phyloP scores from a whole-genome alignment of 805 yeast genomes.

The Candida glaebosa region DNA sequence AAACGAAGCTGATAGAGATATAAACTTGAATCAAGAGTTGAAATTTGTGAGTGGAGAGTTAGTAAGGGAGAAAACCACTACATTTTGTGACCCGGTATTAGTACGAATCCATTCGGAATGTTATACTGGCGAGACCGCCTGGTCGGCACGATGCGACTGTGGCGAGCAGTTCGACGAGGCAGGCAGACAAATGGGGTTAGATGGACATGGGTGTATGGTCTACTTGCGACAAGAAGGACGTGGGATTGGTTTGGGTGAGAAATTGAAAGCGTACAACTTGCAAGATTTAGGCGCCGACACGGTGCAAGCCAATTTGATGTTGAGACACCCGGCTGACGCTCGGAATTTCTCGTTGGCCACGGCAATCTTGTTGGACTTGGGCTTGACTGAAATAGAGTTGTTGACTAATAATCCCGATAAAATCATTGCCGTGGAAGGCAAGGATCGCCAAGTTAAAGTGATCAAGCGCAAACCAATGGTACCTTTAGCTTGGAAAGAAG shows the following conservation, averaged over 20 bases:
- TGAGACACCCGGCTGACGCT: conserved; percentile 98
- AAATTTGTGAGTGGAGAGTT: conserved; percentile 34
- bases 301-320: conserved; percentile 87
- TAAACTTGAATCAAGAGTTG: conserved; percentile 18
- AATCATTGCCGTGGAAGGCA: conserved; percentile 91
- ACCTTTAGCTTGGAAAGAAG: conserved; percentile 78
- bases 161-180: conserved; percentile 99
- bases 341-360: conserved; percentile 92
- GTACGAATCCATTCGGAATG: conserved; percentile 96
- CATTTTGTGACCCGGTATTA: conserved; percentile 46
- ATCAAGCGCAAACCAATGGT: conserved; percentile 94
- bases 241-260: conserved; percentile 98
- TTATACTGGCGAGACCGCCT: conserved; percentile 98
- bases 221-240: conserved; percentile 97
- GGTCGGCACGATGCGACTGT: conserved; percentile 99
- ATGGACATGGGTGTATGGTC: conserved; percentile 91
- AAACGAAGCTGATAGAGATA: conserved; percentile 59
- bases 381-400: conserved; percentile 64
- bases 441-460: conserved; percentile 68
- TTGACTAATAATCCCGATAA: conserved; percentile 96
- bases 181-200: conserved; percentile 83
- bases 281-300: conserved; percentile 99
- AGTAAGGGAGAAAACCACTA: conserved; percentile 25
- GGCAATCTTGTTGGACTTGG: conserved; percentile 83
- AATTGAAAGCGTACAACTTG: conserved; percentile 90